Evolutionary conservation across 306 rosid species (phyloP), one percentile per base, ranked within the genome.

Genomic region (Clitoria ternatea): DNA sequence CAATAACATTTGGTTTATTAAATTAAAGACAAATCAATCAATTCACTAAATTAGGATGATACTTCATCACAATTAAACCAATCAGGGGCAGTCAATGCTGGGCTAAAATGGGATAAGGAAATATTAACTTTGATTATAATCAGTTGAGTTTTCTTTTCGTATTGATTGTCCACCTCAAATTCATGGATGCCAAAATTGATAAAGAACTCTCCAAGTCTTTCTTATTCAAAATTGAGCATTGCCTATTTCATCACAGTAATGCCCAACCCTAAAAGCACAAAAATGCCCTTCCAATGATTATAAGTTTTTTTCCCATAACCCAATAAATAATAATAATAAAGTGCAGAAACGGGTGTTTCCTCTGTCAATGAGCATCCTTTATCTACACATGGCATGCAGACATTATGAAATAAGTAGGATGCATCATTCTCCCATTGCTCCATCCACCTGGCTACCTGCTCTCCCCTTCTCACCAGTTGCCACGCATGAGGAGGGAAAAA

Each of bases 81-180:
- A 44, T 69, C 65, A 45, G 48, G 23, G 43, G 49, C 11, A 45
- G 18, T 35, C 49, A 35, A 35, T 12, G 68, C 10, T 33, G 57
- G 37, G 10, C 9, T 22, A n/a, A 27, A 27, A 61, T 40, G 43
- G 57, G 49, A 68, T 18, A 40, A 9, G 36, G 42, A 40, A 39
- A 77, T 49, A 60, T 37, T 48, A 29, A 52, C 33, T 15, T 20
- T 61, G 11, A 22, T 70, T 30, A 13, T 27, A 40, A 70, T 52
- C 37, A 30, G 54, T 32, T 42, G 75, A 36, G 33, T 35, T 70
- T 70, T 52, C 73, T 44, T 22, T 12, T 61, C 26, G 19, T 53
- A 64, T 18, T 61, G 53, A 44, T 62, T 5, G 20, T 56, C 69
- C 35, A 33, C 62, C 37, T 45, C 73, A 70, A 62, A 77, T 26